Percentiles rank a stretch among this genome's conserved stretches.
Evolutionary conservation across 2,329 filamentous ascomycete species (phyloP).

Genomic region (Phoma sp.): DNA sequence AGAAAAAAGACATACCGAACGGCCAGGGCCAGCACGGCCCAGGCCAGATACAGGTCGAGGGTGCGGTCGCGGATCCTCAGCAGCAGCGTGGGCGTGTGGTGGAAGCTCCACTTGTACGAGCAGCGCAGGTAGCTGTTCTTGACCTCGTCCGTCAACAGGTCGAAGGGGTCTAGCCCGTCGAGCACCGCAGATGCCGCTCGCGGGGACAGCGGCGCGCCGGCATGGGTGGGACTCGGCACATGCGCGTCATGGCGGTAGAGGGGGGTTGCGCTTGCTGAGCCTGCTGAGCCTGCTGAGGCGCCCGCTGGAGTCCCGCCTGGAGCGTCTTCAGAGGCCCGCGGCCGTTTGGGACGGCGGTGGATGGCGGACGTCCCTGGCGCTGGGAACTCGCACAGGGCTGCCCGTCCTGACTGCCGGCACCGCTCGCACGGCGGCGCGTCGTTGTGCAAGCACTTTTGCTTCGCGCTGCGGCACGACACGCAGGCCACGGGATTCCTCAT

Average conservation of each 20-base stretch:
- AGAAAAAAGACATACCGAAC: conserved; percentile 38
- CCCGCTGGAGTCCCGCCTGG: conserved; percentile 23
- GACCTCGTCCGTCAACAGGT: conserved; percentile 50
- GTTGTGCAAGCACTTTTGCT: conserved; percentile 50
- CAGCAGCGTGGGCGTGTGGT: conserved; percentile 50
- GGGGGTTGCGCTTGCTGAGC: conserved; percentile 16
- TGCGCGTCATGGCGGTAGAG: conserved; percentile 28
- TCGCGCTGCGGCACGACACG: conserved; percentile 47
- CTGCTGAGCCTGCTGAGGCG: conserved; percentile 7
- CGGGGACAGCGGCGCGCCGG: conserved; percentile 30
- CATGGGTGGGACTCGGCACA: conserved; percentile 36
- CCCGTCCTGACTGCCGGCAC: conserved; percentile 43
- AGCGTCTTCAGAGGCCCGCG: conserved; percentile 35
- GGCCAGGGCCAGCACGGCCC: conserved; percentile 51
- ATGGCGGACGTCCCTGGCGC: conserved; percentile 47
- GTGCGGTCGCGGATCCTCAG: conserved; percentile 47
- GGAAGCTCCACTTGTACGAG: conserved; percentile 53
- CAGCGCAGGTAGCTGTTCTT: conserved; percentile 51
- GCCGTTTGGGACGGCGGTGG: conserved; percentile 48
- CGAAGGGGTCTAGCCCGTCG: conserved; percentile 47
- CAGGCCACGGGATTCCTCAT: conserved; percentile 52
- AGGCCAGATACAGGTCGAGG: conserved; percentile 49
- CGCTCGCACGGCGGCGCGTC: conserved; percentile 49
- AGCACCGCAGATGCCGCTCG: conserved; percentile 36
- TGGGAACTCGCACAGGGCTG: conserved; percentile 45